A percentile compares a stretch with the other conserved stretches of the same genome.
Conservation (phyloP, 495 filamentous ascomycete species). For the Mycothermus thermophilus region DNA sequence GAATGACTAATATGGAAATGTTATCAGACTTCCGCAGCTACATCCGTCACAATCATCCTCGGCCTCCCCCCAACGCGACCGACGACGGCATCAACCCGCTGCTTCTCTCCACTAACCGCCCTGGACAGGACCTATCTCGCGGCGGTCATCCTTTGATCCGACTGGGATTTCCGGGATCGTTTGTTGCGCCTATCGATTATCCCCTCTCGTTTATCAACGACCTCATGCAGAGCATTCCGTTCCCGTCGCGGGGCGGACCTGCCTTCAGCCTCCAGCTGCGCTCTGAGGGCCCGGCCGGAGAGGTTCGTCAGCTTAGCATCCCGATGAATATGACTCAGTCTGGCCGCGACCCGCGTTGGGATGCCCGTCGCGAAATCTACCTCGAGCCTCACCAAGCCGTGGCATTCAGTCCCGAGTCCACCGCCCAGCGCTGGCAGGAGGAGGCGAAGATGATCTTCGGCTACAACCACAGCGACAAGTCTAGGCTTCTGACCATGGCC, state of each 20-base stretch:
- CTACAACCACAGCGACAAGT: conserved; percentile 50
- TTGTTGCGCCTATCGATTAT: conserved; percentile 17
- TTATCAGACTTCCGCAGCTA: conserved; percentile 28
- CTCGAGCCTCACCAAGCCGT: conserved; percentile 44
- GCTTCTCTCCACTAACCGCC: conserved; percentile 31
- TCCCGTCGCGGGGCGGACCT: conserved; percentile 22
- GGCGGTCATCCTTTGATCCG: conserved; percentile 19
- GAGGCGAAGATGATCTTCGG: conserved; percentile 82
- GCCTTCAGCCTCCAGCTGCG: conserved; percentile 31
- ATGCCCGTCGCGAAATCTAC: conserved; percentile 29
- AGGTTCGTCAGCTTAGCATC: conserved; percentile 24
- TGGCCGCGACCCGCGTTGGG: conserved; percentile 24
- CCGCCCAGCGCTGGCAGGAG: conserved; percentile 70
- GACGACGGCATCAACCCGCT: conserved; percentile 80
- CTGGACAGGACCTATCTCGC: conserved; percentile 26
- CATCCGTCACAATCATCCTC: conserved; percentile 19
- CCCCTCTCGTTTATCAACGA: conserved; percentile 32
- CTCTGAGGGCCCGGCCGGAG: conserved; percentile 21
- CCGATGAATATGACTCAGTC: conserved; percentile 12
- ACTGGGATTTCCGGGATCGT: conserved; percentile 19
- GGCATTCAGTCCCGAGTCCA: conserved; percentile 55
- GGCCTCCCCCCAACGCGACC: conserved; percentile 17
- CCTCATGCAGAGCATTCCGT: conserved; percentile 19
- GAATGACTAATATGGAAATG: no score
- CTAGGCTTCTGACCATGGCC: conserved; percentile 49